phyloP scores from a whole-genome alignment of 148 eudicot genomes.

The Vaccinium corymbosum region DNA sequence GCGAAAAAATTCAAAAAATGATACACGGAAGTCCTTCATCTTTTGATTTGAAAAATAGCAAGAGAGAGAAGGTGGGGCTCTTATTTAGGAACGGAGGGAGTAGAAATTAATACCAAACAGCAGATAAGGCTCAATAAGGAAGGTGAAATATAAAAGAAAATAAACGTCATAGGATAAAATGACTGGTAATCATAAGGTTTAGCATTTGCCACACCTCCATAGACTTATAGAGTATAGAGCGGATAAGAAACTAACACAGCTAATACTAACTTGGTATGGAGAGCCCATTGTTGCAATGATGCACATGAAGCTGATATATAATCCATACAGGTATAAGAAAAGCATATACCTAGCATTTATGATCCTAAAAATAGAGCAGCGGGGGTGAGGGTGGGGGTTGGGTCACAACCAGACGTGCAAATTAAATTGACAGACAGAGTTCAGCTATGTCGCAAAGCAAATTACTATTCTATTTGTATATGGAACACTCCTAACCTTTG shows the following conservation, averaged over 20 bases:
- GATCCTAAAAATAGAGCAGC: constrained; percentile 1
- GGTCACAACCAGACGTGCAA: neutral
- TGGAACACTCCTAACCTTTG: neutral
- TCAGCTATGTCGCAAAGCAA: neutral
- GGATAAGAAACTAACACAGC: neutral
- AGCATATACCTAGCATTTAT: neutral
- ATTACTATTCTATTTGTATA: neutral
- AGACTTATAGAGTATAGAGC: neutral
- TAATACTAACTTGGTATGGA: neutral
- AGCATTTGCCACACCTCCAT: neutral
- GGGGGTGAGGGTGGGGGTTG: neutral
- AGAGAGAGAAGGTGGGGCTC: too few relatives aligned
- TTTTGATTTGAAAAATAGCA: too few relatives aligned
- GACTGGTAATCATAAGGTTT: neutral
- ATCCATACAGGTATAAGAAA: neutral
- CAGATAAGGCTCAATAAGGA: neutral
- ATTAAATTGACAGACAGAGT: neutral
- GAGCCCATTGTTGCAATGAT: neutral
- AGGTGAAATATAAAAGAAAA: neutral
- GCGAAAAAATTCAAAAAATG: too few relatives aligned
- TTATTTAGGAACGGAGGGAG: too few relatives aligned
- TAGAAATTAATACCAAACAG: neutral
- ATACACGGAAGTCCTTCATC: too few relatives aligned
- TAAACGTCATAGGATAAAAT: neutral
- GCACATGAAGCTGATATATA: neutral